A percentile compares a stretch with the other conserved stretches of the same genome.
These are phyloP conservation scores for Trichoderma pleuroti DNA, from an alignment of 2,329 filamentous ascomycete species.

Conservation along the genomic window DNA sequence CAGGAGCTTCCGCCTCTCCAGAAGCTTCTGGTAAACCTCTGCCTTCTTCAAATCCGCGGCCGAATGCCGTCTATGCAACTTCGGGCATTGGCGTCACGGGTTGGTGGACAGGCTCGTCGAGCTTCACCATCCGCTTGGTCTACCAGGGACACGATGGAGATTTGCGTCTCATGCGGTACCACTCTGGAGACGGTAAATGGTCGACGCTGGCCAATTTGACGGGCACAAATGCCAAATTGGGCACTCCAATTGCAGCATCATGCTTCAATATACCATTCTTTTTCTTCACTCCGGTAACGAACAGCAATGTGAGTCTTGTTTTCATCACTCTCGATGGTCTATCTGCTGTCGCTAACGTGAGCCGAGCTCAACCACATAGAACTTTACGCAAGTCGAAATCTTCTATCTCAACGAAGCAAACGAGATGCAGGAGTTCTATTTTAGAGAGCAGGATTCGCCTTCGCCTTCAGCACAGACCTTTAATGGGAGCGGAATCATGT, in stretches of 20 bases:
- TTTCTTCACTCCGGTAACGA: neutral
- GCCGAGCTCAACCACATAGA: neutral
- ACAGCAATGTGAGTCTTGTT: neutral
- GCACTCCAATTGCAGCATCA: neutral
- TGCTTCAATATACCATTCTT: neutral
- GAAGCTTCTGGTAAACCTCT: neutral
- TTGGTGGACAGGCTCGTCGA: neutral
- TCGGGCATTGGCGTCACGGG: neutral
- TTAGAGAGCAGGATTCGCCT: neutral
- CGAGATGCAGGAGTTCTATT: neutral
- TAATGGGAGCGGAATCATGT: neutral
- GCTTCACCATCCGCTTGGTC: neutral
- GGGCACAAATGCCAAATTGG: neutral
- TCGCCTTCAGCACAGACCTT: neutral
- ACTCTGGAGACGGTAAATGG: neutral
- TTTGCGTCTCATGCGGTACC: neutral
- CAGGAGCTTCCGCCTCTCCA: neutral
- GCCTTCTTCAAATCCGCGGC: neutral
- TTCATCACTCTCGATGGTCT: fast-evolving
- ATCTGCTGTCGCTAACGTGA: neutral
- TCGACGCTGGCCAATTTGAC: neutral
- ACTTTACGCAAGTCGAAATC: neutral
- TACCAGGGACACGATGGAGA: neutral
- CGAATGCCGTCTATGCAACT: neutral
- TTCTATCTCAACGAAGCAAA: neutral